Evolutionary conservation across 805 yeast genomes (phyloP).

Genomic region (Saccharomyces eubayanus): DNA sequence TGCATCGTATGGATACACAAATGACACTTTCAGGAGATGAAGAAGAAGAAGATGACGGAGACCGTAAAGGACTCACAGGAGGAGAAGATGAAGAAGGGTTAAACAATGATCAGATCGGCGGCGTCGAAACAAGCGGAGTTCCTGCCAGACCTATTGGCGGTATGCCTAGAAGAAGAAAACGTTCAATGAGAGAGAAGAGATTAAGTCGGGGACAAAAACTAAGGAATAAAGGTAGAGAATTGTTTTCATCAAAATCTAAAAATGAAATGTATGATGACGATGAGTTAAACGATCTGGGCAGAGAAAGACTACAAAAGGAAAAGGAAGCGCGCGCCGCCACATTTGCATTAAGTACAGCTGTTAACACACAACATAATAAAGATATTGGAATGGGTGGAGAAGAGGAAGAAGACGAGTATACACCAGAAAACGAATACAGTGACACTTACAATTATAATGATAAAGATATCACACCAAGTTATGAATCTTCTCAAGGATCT

Average conservation of each 20-base stretch:
- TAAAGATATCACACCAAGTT: background rate
- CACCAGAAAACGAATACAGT: constrained; percentile 2
- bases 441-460: background rate
- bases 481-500: background rate
- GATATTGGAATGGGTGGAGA: constrained; percentile 8
- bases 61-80: background rate
- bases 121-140: constrained; percentile 55
- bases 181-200: constrained; percentile 18
- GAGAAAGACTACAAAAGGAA: constrained; percentile 35
- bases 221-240: constrained; percentile 30
- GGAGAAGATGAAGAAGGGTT: constrained; percentile 7
- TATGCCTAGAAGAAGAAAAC: constrained; percentile 42
- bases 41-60: constrained; percentile 11
- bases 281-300: constrained; percentile 25
- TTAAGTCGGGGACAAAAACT: constrained; percentile 28
- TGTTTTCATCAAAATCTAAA: constrained; percentile 7
- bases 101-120: constrained; percentile 13
- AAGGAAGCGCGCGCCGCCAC: constrained; percentile 38
- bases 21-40: constrained; percentile 27
- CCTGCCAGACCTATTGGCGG: constrained; percentile 71
- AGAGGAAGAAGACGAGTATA: background rate
- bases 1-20: constrained; percentile 72
- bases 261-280: constrained; percentile 14
- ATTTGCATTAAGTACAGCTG: constrained; percentile 32
- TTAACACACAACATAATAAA: constrained; percentile 3